Percentiles rank a stretch among this genome's conserved stretches.
Evolutionary conservation across 1,284 basidiomycete genomes (phyloP).

Genomic region (Pulchroboletus neoregius): DNA sequence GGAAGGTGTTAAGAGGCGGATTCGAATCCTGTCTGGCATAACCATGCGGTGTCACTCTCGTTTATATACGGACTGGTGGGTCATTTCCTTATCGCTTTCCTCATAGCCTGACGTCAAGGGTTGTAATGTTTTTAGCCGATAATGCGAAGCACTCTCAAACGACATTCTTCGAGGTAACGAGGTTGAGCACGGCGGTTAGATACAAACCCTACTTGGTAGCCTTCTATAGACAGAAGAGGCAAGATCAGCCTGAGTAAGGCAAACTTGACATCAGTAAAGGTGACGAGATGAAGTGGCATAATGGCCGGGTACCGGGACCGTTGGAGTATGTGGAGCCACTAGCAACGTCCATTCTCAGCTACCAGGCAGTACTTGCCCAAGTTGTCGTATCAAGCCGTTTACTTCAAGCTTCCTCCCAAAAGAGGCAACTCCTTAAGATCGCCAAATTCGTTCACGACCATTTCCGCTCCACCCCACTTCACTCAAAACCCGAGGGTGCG

Average conservation of each 20-base stretch:
- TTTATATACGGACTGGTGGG: slow-evolving; percentile 25
- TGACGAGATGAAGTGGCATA: background rate
- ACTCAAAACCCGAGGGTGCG: slow-evolving; percentile 14
- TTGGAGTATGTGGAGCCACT: slow-evolving; percentile 9
- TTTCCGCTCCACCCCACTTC: slow-evolving; percentile 13
- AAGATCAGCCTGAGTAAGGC: background rate
- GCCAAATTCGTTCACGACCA: slow-evolving; percentile 12
- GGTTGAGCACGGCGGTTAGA: slow-evolving; percentile 4
- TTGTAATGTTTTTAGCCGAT: slow-evolving; percentile 4
- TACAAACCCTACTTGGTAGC: too few relatives aligned
- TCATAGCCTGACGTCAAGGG: slow-evolving; percentile 32
- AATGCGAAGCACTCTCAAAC: slow-evolving; percentile 1
- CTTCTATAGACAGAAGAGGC: background rate
- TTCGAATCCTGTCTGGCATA: slow-evolving; percentile 15
- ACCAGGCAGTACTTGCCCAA: background rate
- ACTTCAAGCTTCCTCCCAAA: slow-evolving; percentile 4
- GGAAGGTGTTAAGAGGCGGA: background rate
- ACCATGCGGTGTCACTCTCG: background rate
- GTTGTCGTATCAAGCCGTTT: background rate
- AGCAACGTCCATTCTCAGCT: background rate
- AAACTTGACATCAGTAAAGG: background rate
- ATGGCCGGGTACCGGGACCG: background rate
- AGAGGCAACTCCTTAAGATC: slow-evolving; percentile 21
- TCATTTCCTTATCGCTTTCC: slow-evolving; percentile 5
- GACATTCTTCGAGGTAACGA: slow-evolving; percentile 6